Percentiles rank a stretch among this genome's conserved stretches.
Conservation (phyloP, 192 early-diverging fungal genomes). For the Podila clonocystis region DNA sequence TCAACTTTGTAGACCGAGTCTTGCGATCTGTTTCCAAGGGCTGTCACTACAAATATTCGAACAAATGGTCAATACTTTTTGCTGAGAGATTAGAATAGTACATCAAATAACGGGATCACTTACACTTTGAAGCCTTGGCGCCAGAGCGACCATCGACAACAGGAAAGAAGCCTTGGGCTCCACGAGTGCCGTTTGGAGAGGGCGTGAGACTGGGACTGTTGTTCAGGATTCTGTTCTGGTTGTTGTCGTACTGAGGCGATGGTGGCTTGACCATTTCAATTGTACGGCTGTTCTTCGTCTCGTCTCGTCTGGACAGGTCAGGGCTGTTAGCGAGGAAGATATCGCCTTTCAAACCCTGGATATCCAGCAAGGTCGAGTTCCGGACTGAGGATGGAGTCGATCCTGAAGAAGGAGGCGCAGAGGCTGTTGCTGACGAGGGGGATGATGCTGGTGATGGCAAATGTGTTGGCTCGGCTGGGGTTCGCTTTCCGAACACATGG, state of each 20-base stretch:
- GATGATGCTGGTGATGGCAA: conserved; percentile 8
- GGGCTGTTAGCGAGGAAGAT: conserved; percentile 16
- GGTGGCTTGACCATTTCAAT: conserved; percentile 20
- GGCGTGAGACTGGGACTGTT: not conserved
- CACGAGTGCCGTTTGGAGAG: conserved; percentile 12
- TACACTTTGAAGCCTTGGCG: conserved; percentile 10
- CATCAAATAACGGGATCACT: not conserved
- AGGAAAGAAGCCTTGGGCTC: conserved; percentile 32
- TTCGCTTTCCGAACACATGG: conserved; percentile 24
- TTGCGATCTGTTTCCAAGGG: conserved; percentile 15
- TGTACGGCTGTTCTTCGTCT: conserved; percentile 17
- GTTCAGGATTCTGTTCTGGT: conserved; percentile 12
- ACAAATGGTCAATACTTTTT: not conserved
- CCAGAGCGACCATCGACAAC: conserved; percentile 30
- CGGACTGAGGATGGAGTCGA: not conserved
- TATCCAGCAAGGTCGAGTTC: conserved; percentile 6
- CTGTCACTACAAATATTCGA: not conserved
- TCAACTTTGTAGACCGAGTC: too few species aligned
- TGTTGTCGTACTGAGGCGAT: conserved; percentile 4
- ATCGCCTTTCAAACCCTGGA: not conserved
- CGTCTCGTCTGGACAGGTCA: conserved; percentile 7
- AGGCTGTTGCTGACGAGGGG: conserved; percentile 15
- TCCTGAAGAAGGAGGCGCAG: conserved; percentile 21
- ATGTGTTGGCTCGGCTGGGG: conserved; percentile 9
- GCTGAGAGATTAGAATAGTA: too few species aligned